Evolutionary conservation across 2,329 filamentous ascomycete genomes (phyloP).

Genomic region (Fusarium staphyleae): DNA sequence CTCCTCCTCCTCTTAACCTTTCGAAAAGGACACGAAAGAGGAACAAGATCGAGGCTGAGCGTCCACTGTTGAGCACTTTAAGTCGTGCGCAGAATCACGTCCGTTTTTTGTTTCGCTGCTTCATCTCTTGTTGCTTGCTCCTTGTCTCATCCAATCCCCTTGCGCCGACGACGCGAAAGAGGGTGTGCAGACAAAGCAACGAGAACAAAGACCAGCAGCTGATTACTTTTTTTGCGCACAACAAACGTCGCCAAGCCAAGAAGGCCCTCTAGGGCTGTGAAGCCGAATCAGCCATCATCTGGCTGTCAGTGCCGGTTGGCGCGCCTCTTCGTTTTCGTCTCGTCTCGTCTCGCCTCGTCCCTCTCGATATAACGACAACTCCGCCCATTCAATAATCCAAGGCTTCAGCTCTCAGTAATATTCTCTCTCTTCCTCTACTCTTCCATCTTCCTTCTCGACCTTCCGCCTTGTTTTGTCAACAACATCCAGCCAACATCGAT

Average conservation of each 20-base stretch:
- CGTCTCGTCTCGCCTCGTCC: too few species aligned
- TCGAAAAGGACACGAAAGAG: not conserved
- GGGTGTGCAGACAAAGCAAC: conserved; percentile 29
- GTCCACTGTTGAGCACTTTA: not conserved
- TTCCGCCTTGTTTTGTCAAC: not conserved
- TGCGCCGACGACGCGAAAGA: conserved; percentile 22
- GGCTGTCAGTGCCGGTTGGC: conserved; percentile 7
- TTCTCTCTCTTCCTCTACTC: not conserved
- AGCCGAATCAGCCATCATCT: not conserved
- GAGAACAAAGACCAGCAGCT: conserved; percentile 26
- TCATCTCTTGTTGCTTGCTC: not conserved
- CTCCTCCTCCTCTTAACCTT: not conserved
- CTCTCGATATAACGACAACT: conserved; percentile 10
- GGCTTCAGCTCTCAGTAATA: conserved; percentile 2
- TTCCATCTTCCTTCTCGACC: not conserved
- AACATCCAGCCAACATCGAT: not conserved
- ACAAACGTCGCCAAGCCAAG: conserved; percentile 1
- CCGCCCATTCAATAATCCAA: conserved; percentile 12
- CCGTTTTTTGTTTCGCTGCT: not conserved
- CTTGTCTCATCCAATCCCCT: conserved; percentile 23
- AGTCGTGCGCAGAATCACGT: not conserved
- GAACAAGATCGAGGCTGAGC: not conserved
- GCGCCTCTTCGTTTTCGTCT: conserved; percentile 24
- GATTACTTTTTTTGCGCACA: conserved; percentile 14
- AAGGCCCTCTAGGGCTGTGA: conserved; percentile 10